phyloP scores from a whole-genome alignment of 176 grass and related monocot genomes.

The Aegilops bicornis region DNA sequence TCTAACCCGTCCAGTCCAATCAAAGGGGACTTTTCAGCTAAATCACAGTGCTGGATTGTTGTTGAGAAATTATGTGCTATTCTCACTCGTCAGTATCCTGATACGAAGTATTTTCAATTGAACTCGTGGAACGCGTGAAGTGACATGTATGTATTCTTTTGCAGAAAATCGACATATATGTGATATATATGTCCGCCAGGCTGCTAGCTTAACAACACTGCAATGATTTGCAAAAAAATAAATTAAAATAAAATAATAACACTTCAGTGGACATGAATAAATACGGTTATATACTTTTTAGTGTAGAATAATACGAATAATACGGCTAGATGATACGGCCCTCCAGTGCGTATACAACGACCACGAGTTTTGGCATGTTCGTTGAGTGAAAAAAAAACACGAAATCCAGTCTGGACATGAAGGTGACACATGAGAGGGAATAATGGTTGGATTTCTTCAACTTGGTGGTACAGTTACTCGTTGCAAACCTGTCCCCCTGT shows the following conservation, averaged over 20 bases:
- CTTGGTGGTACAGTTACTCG: not conserved
- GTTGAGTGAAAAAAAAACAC: not conserved
- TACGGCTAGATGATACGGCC: not conserved
- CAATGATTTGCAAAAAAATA: not conserved
- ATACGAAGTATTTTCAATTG: not conserved
- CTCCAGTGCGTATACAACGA: not conserved
- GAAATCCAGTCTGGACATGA: constrained; percentile 1
- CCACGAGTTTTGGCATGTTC: not conserved
- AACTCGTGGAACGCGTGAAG: not conserved
- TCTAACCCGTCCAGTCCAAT: not conserved
- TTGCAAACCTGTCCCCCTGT: not conserved
- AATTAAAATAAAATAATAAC: no score
- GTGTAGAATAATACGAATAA: not conserved
- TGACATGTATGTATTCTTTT: not conserved
- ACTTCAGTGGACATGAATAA: not conserved
- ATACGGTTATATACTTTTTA: not conserved
- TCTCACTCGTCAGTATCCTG: not conserved
- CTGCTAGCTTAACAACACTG: not conserved
- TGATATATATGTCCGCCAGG: not conserved
- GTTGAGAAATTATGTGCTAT: not conserved
- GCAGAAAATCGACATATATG: not conserved
- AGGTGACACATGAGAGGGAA: not conserved
- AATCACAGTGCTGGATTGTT: not conserved
- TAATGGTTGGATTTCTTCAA: not conserved
- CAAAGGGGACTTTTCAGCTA: not conserved